Evolutionary conservation across 2,329 filamentous ascomycete genomes (phyloP), one percentile per base, ranked within the genome.

Genomic region (Apiospora aurea): DNA sequence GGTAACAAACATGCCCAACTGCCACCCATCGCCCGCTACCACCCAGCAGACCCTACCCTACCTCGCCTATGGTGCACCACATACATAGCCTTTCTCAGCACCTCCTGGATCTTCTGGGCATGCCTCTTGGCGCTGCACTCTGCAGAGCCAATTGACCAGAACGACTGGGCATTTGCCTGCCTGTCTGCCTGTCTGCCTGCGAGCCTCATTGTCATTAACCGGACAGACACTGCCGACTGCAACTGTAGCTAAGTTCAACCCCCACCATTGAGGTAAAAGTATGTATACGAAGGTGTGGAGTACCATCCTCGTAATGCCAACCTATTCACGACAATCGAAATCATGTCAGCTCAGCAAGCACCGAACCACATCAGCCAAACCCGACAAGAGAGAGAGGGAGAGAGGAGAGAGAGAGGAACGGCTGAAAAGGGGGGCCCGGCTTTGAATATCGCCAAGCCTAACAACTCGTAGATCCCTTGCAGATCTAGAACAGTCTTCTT

Each of bases 91-190:
- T 61, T 38, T 61, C 53, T 61, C 53, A 61, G 29, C 68, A 66
- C 44, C 67, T 61, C 67, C 29, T 67, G 57, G 47, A 49, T 70
- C 67, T 66, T 70, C 69, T 72, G 44, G 64, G 47, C 69, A n/a
- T 41, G 24, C 46, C 41, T 46, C 38, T 67, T 24, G 47, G 69
- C 70, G 34, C 71, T 73, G 66, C 70, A 71, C 66, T 70, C 71
- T 71, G 70, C 70, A 73, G 67, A 46, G 69, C 43, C 66, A 69
- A 71, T 71, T 69, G 69, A 72, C 64, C 61, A 72, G 71, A 72
- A 61, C 26, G 69, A 71, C 64, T 73, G 70, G 69, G 69, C 70
- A n/a, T n/a, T 18, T 7, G 46, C 18, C 46, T 21, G 46, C 46
- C 18, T 29, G 26, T 3, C 26, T 38, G 34, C 34, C 34, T 38